Percentiles rank a stretch among this genome's conserved stretches.
These are phyloP conservation scores for Stylosanthes scabra DNA, from an alignment of 331 rosid species.

Conservation along the genomic window DNA sequence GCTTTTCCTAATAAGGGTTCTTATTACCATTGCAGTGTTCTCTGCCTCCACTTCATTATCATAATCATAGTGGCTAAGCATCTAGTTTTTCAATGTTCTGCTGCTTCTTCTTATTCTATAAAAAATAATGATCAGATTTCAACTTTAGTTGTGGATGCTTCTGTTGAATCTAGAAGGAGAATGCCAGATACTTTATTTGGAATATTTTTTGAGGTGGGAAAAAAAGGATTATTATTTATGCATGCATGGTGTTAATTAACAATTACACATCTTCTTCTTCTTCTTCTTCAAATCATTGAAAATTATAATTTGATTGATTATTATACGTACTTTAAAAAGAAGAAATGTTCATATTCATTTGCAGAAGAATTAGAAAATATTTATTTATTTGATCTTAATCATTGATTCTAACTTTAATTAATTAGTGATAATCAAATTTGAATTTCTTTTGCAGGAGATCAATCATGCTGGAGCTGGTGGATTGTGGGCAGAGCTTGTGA, in stretches of 20 bases:
- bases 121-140: slow-evolving; percentile 38
- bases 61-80: slow-evolving; percentile 28
- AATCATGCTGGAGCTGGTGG: slow-evolving; percentile 94
- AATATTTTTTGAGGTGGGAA: slow-evolving; percentile 75
- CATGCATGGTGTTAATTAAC: background rate
- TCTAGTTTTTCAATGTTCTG: slow-evolving; percentile 39
- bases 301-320: background rate
- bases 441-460: slow-evolving; percentile 68
- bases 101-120: slow-evolving; percentile 23
- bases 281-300: slow-evolving; percentile 6
- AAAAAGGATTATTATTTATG: background rate
- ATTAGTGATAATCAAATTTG: background rate
- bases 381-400: too few species aligned
- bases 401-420: background rate
- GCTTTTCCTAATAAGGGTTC: slow-evolving; percentile 40
- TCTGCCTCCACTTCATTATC: slow-evolving; percentile 36
- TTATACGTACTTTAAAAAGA: too few species aligned
- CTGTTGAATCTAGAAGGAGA: slow-evolving; percentile 50
- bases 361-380: too few species aligned
- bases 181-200: slow-evolving; percentile 74
- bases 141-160: slow-evolving; percentile 59
- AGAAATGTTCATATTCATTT: too few species aligned
- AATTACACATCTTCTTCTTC: background rate
- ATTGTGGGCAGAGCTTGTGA: slow-evolving; percentile 89
- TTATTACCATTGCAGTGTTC: slow-evolving; percentile 32